A percentile compares a stretch with the other conserved stretches of the same genome.
phyloP scores from a whole-genome alignment of 768 basidiomycete species.

The Leccinum disarticulatum region DNA sequence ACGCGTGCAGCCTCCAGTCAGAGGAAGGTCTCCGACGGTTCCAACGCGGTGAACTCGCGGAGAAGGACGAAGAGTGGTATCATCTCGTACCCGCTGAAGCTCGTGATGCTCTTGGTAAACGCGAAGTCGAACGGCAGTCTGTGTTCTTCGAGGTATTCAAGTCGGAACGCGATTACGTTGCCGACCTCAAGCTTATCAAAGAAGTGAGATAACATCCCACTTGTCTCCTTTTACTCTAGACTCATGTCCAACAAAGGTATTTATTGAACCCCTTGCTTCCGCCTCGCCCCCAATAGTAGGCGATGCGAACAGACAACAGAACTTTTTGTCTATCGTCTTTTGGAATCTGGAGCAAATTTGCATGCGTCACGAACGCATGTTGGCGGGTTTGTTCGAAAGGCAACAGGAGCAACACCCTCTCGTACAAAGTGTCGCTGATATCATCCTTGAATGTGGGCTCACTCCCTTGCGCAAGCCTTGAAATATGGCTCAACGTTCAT shows the following conservation, averaged over 20 bases:
- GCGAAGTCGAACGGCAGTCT: constrained; percentile 83
- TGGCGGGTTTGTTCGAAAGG: constrained; percentile 70
- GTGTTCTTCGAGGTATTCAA: constrained; percentile 89
- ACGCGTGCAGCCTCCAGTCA: constrained; percentile 49
- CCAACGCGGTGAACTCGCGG: constrained; percentile 62
- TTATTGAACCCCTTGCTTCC: constrained; percentile 61
- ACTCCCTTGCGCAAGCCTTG: constrained; percentile 5
- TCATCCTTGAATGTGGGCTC: constrained; percentile 73
- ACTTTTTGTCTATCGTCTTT: constrained; percentile 81
- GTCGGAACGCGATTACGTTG: constrained; percentile 84
- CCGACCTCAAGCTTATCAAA: constrained; percentile 70
- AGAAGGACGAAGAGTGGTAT: constrained; percentile 83
- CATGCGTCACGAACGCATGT: constrained; percentile 63
- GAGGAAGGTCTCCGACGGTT: constrained; percentile 66
- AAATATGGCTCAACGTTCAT: constrained; percentile 18
- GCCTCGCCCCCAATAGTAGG: constrained; percentile 66
- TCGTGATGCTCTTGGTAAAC: constrained; percentile 64
- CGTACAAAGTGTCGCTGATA: constrained; percentile 79
- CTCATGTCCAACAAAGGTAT: constrained; percentile 50
- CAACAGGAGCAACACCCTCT: constrained; percentile 86
- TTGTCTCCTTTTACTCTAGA: not conserved
- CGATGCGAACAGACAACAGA: constrained; percentile 48
- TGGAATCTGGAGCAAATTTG: constrained; percentile 74
- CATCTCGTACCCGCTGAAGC: constrained; percentile 73
- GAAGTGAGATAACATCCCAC: constrained; percentile 44